Conservation (phyloP, 441 rosid genomes). For the Mallotus japonicus region DNA sequence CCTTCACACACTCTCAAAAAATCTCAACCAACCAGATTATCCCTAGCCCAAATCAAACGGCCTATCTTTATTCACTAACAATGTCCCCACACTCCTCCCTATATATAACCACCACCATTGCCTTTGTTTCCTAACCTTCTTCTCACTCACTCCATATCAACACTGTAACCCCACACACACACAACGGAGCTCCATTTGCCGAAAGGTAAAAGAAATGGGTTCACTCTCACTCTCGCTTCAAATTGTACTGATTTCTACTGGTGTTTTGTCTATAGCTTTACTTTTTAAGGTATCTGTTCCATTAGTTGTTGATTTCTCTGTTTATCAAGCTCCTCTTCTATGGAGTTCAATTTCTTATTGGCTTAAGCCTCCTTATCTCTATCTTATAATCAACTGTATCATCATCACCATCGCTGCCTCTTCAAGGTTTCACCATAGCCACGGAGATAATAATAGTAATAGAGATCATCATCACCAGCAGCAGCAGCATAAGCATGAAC, state of each 20-base stretch:
- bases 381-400: constrained; percentile 62
- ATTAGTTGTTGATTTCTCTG: constrained; percentile 37
- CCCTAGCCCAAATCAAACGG: constrained; percentile 33
- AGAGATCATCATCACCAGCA: neutral
- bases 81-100: constrained; percentile 23
- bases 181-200: neutral
- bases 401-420: constrained; percentile 67
- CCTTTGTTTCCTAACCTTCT: too few species aligned
- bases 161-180: neutral
- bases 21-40: constrained; percentile 25
- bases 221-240: constrained; percentile 35
- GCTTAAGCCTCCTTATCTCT: constrained; percentile 74
- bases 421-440: constrained; percentile 36
- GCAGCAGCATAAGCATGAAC: constrained; percentile 15
- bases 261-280: constrained; percentile 45
- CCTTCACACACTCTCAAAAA: too few species aligned
- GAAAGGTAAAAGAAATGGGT: constrained; percentile 36
- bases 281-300: constrained; percentile 46
- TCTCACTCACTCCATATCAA: neutral
- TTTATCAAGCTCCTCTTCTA: constrained; percentile 42
- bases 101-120: constrained; percentile 25
- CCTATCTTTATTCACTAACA: constrained; percentile 1
- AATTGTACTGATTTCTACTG: constrained; percentile 44
- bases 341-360: constrained; percentile 52
- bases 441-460: constrained; percentile 9